A percentile compares a stretch with the other conserved stretches of the same genome.
phyloP scores from a whole-genome alignment of 208 protist species.

The Trypanosoma cruzi region DNA sequence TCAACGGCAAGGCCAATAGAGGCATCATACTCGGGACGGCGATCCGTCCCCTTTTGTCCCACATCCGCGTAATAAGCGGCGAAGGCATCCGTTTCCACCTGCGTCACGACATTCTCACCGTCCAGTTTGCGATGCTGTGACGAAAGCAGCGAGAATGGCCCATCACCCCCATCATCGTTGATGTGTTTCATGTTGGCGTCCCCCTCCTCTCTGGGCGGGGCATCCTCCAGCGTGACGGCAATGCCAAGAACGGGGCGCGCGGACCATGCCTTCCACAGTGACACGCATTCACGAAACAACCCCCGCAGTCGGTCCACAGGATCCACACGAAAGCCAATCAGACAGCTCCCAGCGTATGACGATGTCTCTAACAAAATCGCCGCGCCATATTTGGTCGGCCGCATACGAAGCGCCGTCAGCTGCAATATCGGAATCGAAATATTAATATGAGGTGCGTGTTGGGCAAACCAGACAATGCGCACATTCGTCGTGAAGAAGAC shows the following conservation, averaged over 20 bases:
- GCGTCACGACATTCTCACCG: slow-evolving; percentile 76
- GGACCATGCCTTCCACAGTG: slow-evolving; percentile 82
- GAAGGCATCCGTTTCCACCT: slow-evolving; percentile 84
- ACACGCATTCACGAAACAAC: slow-evolving; percentile 82
- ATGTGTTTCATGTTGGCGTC: background rate
- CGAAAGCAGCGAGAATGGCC: too few species aligned
- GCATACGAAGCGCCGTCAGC: slow-evolving; percentile 67
- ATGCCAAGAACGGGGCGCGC: slow-evolving; percentile 88
- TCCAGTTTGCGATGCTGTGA: slow-evolving; percentile 38
- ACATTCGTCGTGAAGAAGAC: slow-evolving; percentile 95
- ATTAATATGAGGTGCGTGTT: slow-evolving; percentile 91
- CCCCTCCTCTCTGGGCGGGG: slow-evolving; percentile 11
- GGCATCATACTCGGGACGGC: slow-evolving; percentile 75
- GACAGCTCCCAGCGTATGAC: slow-evolving; percentile 58
- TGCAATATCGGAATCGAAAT: slow-evolving; percentile 96
- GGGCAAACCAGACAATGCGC: slow-evolving; percentile 95
- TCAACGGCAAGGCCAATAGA: slow-evolving; percentile 92
- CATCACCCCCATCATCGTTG: slow-evolving; percentile 7
- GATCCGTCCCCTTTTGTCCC: slow-evolving; percentile 73
- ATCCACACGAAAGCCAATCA: slow-evolving; percentile 92
- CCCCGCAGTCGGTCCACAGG: slow-evolving; percentile 60
- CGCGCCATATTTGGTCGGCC: slow-evolving; percentile 82
- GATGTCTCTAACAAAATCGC: slow-evolving; percentile 87
- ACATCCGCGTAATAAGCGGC: slow-evolving; percentile 93
- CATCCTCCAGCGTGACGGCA: slow-evolving; percentile 42